These are phyloP conservation scores for Apiospora marii DNA, from an alignment of 2,329 filamentous ascomycete species.

Conservation along the genomic window DNA sequence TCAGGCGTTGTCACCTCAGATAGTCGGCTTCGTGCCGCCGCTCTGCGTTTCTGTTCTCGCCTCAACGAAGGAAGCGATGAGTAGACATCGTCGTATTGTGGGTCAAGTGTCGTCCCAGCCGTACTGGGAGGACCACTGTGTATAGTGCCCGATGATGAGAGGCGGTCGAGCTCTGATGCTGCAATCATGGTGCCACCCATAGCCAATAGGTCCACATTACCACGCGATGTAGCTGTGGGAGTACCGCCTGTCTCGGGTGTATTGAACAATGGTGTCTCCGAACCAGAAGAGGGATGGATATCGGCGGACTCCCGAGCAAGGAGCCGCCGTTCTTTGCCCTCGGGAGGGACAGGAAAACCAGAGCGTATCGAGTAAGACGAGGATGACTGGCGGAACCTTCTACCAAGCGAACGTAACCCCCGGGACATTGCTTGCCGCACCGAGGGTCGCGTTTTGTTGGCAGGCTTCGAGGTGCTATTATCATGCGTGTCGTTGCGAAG, in stretches of 20 bases:
- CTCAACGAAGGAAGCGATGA: constrained; percentile 29
- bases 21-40: constrained; percentile 36
- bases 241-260: constrained; percentile 37
- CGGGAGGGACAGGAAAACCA: constrained; percentile 37
- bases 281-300: constrained; percentile 40
- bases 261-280: constrained; percentile 40
- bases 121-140: neutral
- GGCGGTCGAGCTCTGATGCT: constrained; percentile 39
- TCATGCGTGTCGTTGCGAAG: neutral
- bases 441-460: constrained; percentile 14
- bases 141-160: constrained; percentile 29
- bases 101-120: neutral
- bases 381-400: constrained; percentile 35
- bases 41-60: constrained; percentile 33
- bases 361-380: constrained; percentile 38
- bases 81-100: neutral
- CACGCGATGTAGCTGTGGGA: constrained; percentile 25
- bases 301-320: constrained; percentile 39
- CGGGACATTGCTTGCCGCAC: constrained; percentile 33
- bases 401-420: constrained; percentile 34
- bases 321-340: constrained; percentile 38
- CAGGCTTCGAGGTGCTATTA: neutral
- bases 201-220: constrained; percentile 34
- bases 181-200: constrained; percentile 38
- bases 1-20: constrained; percentile 43